These are phyloP conservation scores for Colletotrichum navitas DNA, from an alignment of 2,329 filamentous ascomycete species.

Conservation along the genomic window DNA sequence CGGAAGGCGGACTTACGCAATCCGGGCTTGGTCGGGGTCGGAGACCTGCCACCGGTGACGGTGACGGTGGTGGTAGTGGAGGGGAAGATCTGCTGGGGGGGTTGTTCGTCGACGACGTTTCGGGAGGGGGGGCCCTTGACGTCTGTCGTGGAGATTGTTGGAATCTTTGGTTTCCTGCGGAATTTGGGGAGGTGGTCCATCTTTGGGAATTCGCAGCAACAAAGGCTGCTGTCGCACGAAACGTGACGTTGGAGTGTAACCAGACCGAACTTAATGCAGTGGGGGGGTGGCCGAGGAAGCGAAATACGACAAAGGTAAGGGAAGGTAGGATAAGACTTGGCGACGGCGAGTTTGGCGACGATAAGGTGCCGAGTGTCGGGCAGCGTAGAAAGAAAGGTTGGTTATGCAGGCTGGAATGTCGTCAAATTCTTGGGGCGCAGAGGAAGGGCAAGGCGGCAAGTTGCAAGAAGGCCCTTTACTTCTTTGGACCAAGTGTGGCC, in stretches of 20 bases:
- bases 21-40: conserved; percentile 44
- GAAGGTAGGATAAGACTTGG: not conserved
- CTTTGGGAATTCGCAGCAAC: conserved; percentile 20
- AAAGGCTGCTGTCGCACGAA: not conserved
- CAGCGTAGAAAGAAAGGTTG: conserved; percentile 27
- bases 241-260: not conserved
- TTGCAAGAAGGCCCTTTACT: conserved; percentile 32
- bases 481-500: conserved; percentile 30
- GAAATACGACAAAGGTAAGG: not conserved
- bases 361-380: conserved; percentile 1
- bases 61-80: conserved; percentile 38
- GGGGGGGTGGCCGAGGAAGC: not conserved
- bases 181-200: conserved; percentile 60
- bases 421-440: conserved; percentile 28
- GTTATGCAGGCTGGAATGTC: conserved; percentile 38
- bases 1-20: conserved; percentile 57
- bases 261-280: not conserved
- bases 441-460: conserved; percentile 9
- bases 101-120: conserved; percentile 45
- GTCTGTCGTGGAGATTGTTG: conserved; percentile 55
- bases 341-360: conserved; percentile 3
- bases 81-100: conserved; percentile 42
- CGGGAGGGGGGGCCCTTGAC: conserved; percentile 46
- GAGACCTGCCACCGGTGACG: conserved; percentile 30
- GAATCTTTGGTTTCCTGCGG: conserved; percentile 59